Evolutionary conservation across 1,284 basidiomycete species (phyloP).

Genomic region (Singerocomus rubriflavus): DNA sequence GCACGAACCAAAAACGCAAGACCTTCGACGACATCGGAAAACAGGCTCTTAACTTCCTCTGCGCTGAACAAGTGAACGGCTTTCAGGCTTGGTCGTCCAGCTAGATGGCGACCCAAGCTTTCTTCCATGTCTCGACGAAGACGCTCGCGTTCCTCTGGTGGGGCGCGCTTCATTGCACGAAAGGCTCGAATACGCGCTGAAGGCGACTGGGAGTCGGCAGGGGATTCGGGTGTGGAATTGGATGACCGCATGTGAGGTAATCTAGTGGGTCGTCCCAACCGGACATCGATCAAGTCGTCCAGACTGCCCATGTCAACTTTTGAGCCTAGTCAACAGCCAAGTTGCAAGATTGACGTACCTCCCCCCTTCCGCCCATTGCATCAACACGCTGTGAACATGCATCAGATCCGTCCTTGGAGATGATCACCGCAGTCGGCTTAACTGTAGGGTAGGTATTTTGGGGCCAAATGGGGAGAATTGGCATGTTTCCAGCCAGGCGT

Average conservation of each 20-base stretch:
- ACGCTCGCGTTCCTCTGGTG: constrained; percentile 62
- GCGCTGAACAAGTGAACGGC: constrained; percentile 79
- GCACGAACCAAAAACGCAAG: constrained; percentile 75
- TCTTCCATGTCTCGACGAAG: constrained; percentile 50
- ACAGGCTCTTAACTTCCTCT: constrained; percentile 75
- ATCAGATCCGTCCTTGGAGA: constrained; percentile 6
- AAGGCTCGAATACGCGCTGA: constrained; percentile 74
- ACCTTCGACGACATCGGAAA: constrained; percentile 76
- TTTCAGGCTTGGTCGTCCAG: constrained; percentile 43
- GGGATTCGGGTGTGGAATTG: constrained; percentile 23
- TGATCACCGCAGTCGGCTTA: constrained; percentile 18
- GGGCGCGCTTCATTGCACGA: constrained; percentile 60
- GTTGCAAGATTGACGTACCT: constrained; percentile 36
- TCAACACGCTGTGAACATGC: constrained; percentile 61
- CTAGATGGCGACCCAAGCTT: constrained; percentile 14
- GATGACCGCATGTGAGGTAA: constrained; percentile 46
- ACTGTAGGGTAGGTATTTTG: constrained; percentile 80
- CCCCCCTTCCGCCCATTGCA: constrained; percentile 93
- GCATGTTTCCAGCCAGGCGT: constrained; percentile 87
- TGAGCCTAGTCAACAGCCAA: not conserved
- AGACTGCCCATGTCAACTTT: constrained; percentile 42
- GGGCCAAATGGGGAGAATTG: constrained; percentile 86
- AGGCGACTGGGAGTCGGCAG: constrained; percentile 47
- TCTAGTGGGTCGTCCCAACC: constrained; percentile 53
- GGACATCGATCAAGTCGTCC: constrained; percentile 81